Evolutionary conservation across 2,329 filamentous ascomycete genomes (phyloP).

Genomic region (Phoma sp.): DNA sequence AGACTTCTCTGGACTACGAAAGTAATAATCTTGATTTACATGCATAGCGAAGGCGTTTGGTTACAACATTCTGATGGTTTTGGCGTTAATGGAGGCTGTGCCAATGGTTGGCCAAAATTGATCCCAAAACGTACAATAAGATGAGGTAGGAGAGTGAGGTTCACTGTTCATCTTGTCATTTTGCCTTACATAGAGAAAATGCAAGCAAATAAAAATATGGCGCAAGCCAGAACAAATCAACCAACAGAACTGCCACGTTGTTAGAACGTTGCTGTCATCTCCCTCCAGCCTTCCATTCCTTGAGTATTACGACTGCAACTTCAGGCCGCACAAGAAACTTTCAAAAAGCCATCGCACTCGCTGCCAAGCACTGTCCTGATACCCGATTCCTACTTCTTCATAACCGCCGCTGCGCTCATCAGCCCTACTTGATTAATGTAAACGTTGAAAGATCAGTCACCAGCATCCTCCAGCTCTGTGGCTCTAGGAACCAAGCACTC

Average conservation of each 20-base stretch:
- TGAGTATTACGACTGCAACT: background rate
- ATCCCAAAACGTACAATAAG: constrained; percentile 6
- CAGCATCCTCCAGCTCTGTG: background rate
- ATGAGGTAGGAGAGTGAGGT: background rate
- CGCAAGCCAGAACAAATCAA: background rate
- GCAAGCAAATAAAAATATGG: background rate
- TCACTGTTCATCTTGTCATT: background rate
- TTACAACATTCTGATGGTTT: background rate
- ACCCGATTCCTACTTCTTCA: constrained; percentile 12
- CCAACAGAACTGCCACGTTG: background rate
- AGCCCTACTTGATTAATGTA: background rate
- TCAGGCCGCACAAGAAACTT: background rate
- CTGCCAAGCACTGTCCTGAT: constrained; percentile 5
- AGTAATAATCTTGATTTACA: constrained; percentile 28
- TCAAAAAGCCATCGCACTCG: background rate
- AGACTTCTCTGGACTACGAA: constrained; percentile 65
- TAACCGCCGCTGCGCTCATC: constrained; percentile 9
- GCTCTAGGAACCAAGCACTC: background rate
- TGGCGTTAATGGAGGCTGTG: background rate
- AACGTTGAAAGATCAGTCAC: background rate
- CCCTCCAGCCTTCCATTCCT: background rate
- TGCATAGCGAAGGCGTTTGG: constrained; percentile 46
- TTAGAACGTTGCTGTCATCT: background rate
- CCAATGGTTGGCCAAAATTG: constrained; percentile 2
- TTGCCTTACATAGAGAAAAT: background rate